Percentiles rank a stretch among this genome's conserved stretches.
Conservation (phyloP, 2,329 filamentous ascomycete genomes). For the Aspergillus calidoustus region DNA sequence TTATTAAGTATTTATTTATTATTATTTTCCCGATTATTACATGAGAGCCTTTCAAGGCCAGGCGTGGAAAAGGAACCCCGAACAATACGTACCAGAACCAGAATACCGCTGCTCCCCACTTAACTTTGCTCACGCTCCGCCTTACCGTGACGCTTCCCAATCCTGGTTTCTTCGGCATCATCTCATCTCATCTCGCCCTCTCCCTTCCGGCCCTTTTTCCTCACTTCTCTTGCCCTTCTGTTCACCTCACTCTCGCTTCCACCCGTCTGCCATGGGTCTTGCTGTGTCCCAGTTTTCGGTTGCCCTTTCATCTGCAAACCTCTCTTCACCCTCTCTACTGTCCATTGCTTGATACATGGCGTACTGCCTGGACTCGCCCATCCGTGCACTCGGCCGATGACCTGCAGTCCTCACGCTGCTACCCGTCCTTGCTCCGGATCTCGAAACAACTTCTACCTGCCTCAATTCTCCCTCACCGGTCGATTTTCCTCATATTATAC, state of each 20-base stretch:
- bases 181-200: slow-evolving; percentile 30
- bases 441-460: slow-evolving; percentile 20
- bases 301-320: slow-evolving; percentile 27
- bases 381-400: slow-evolving; percentile 43
- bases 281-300: slow-evolving; percentile 21
- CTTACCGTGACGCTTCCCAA: slow-evolving; percentile 22
- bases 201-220: slow-evolving; percentile 22
- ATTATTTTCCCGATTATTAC: background rate
- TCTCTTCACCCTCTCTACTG: slow-evolving; percentile 18
- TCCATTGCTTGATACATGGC: slow-evolving; percentile 38
- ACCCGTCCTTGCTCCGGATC: slow-evolving; percentile 33
- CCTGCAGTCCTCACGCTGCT: slow-evolving; percentile 44
- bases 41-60: slow-evolving; percentile 7
- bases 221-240: slow-evolving; percentile 20
- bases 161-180: slow-evolving; percentile 32
- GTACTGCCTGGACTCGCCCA: slow-evolving; percentile 34
- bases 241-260: slow-evolving; percentile 8
- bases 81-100: slow-evolving; percentile 22
- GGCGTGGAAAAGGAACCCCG: slow-evolving; percentile 26
- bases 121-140: slow-evolving; percentile 25
- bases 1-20: slow-evolving; percentile 8
- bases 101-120: slow-evolving; percentile 26
- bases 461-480: slow-evolving; percentile 20
- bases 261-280: slow-evolving; percentile 28
- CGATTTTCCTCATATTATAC: slow-evolving; percentile 14